Conservation (phyloP, 2,329 filamentous ascomycete species). For the Escovopsis sp. region DNA sequence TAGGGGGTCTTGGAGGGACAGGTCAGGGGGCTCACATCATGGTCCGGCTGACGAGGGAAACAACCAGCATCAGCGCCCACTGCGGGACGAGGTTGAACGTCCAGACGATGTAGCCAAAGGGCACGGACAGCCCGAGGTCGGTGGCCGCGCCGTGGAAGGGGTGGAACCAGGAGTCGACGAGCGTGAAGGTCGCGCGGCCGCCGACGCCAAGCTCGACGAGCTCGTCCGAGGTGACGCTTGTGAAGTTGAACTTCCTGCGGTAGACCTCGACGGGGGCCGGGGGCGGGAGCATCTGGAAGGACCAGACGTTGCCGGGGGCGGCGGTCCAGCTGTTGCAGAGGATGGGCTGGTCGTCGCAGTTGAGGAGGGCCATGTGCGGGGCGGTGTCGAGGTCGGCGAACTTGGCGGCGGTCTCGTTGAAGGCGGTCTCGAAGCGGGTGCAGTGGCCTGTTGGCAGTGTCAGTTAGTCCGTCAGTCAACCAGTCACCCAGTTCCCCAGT, state of each 20-base stretch:
- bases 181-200: conserved; percentile 30
- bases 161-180: conserved; percentile 54
- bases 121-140: conserved; percentile 44
- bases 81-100: conserved; percentile 49
- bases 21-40: conserved; percentile 51
- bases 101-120: conserved; percentile 54
- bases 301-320: conserved; percentile 47
- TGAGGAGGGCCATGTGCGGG: conserved; percentile 52
- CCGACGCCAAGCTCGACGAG: conserved; percentile 43
- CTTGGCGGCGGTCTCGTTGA: conserved; percentile 48
- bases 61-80: conserved; percentile 64
- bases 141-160: conserved; percentile 56
- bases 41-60: conserved; percentile 57
- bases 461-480: no score
- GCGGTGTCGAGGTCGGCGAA: conserved; percentile 45
- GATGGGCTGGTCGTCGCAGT: conserved; percentile 60
- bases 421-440: conserved; percentile 45
- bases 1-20: no score
- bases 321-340: conserved; percentile 63
- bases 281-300: conserved; percentile 50
- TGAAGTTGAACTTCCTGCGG: conserved; percentile 52
- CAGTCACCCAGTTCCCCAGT: background rate
- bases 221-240: conserved; percentile 47
- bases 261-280: conserved; percentile 49
- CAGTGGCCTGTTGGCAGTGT: conserved; percentile 41